Evolutionary conservation across 108 stramenopile species (phyloP), one percentile per base, ranked within the genome.

Genomic region (Fragilaria crotonensis): DNA sequence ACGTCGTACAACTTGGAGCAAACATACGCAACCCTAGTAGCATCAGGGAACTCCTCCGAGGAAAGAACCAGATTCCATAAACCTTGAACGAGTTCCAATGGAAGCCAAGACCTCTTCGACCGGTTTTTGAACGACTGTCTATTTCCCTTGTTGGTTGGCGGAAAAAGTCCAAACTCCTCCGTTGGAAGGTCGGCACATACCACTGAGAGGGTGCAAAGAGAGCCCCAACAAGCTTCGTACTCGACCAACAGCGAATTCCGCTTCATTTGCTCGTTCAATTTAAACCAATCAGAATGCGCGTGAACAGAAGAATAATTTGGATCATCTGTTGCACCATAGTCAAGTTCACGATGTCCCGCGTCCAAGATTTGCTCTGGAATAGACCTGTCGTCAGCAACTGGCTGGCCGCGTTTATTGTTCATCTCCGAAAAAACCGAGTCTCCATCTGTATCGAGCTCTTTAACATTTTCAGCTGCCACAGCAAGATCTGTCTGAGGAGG

Each of bases 41-140:
- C 19, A 26, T n/a, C 19, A 4, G 30, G 17, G 31, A n/a, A 4
- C 18, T 1, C 20, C 25, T 54, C 53, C n/a, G 3, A 29, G 17
- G 30, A 18, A n/a, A 56, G 18, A 3, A 19, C 54, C n/a, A 26
- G 14, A 19, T 56, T 56, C 54, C 54, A 56, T 21, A 56, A 7
- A n/a, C 21, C 25, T 21, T 31, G n/a, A 1, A 56, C 54, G 18
- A 56, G 25, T 56, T 56, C 54, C 1, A 33, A 29, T 20, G 54
- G 54, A 5, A 56, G n/a, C 54, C 54, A 56, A 11, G 36, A 41
- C 14, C 36, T 41, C 14, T 41, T 41, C 11, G 36, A 41, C 7
- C 36, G 36, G 14, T 41, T 41, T 14, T 41, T 41, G 7, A 7
- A 7, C 14, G 14, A 11, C 11, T 41, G 7, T 7, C 11, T 41